Conservation (phyloP, 768 basidiomycete genomes). For the Amanita jacksonii region DNA sequence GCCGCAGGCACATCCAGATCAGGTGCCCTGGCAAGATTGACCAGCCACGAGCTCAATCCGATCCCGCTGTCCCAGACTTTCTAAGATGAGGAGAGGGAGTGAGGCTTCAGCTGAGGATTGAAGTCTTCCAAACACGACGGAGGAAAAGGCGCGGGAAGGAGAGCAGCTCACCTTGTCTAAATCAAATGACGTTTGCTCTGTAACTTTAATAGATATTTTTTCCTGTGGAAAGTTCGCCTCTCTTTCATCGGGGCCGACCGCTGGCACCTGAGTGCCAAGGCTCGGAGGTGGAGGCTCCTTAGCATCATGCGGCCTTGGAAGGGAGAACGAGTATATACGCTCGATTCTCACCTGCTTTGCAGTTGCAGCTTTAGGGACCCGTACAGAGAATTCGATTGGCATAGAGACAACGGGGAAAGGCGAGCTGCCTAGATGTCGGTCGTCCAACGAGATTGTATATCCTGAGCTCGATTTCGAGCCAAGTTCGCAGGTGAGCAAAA, state of each 20-base stretch:
- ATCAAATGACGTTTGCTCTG: slow-evolving; percentile 84
- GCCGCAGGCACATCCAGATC: not conserved
- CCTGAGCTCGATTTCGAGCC: slow-evolving; percentile 14
- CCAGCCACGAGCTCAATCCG: slow-evolving; percentile 75
- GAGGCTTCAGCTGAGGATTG: not conserved
- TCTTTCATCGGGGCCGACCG: too few species aligned
- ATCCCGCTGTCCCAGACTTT: slow-evolving; percentile 97
- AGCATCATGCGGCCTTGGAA: not conserved
- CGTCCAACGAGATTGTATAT: slow-evolving; percentile 31
- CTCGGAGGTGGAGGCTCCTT: too few species aligned
- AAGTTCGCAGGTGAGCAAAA: slow-evolving; percentile 40
- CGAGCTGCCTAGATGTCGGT: slow-evolving; percentile 26
- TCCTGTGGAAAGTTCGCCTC: not conserved
- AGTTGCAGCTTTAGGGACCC: slow-evolving; percentile 17
- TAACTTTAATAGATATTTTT: slow-evolving; percentile 33
- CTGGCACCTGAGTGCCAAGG: too few species aligned
- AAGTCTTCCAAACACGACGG: not conserved
- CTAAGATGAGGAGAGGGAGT: slow-evolving; percentile 34
- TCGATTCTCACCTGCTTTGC: slow-evolving; percentile 64
- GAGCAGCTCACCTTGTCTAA: slow-evolving; percentile 67
- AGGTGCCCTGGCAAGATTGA: slow-evolving; percentile 16
- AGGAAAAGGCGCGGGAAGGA: too few species aligned
- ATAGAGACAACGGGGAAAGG: slow-evolving; percentile 62
- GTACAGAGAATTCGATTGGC: slow-evolving; percentile 41
- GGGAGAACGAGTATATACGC: slow-evolving; percentile 32